Conservation (phyloP, 2,329 filamentous ascomycete genomes). For the Phialemonium atrogriseum region DNA sequence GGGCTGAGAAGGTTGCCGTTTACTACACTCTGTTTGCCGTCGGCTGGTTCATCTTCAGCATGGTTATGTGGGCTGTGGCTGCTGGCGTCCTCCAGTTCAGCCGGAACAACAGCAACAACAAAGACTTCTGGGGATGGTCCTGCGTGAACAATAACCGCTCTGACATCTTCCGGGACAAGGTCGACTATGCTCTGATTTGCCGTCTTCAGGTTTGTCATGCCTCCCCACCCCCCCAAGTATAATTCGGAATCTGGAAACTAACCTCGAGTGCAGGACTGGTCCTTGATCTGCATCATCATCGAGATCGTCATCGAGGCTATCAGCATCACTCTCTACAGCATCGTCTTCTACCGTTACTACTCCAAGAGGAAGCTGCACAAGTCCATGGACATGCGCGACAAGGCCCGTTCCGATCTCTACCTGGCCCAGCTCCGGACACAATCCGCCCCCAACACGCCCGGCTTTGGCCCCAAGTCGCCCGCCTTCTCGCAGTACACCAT, state of each 20-base stretch:
- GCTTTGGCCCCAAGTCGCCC: constrained; percentile 66
- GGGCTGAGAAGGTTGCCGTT: constrained; percentile 85
- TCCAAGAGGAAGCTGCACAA: constrained; percentile 92
- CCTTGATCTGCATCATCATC: constrained; percentile 92
- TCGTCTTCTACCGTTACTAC: constrained; percentile 97
- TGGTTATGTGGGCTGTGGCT: constrained; percentile 85
- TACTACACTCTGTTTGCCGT: constrained; percentile 96
- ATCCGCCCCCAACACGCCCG: constrained; percentile 90
- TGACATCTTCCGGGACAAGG: constrained; percentile 67
- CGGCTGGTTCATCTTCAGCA: constrained; percentile 86
- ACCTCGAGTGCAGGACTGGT: constrained; percentile 65
- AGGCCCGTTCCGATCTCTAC: constrained; percentile 89
- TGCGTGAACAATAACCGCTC: constrained; percentile 81
- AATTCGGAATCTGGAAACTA: constrained; percentile 12
- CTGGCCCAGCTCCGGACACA: constrained; percentile 77
- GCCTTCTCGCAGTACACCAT: constrained; percentile 44
- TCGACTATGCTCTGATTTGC: constrained; percentile 87
- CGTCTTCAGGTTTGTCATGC: constrained; percentile 71
- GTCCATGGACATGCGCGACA: constrained; percentile 93
- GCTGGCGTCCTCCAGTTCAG: constrained; percentile 77
- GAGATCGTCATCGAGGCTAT: constrained; percentile 90
- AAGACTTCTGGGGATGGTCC: constrained; percentile 98
- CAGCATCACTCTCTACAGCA: constrained; percentile 83
- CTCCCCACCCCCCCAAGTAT: not conserved
- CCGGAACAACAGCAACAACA: constrained; percentile 61